Conservation (phyloP, 1,284 basidiomycete genomes). For the Taiwanofungus camphoratus region DNA sequence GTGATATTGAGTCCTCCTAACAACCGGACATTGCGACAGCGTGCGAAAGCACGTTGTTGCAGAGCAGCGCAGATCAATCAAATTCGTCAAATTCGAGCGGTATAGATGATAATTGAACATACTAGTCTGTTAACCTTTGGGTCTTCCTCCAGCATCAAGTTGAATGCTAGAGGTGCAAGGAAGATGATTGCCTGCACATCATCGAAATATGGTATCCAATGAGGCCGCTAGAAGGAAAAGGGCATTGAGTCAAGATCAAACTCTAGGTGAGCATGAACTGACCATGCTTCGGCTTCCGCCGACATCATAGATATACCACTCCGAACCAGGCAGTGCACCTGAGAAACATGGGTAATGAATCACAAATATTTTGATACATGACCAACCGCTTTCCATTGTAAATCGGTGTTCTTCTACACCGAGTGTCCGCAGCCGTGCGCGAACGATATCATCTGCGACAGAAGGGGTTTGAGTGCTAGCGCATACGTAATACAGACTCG, state of each 20-base stretch:
- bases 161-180: conserved; percentile 51
- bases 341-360: conserved; percentile 6
- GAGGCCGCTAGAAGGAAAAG: conserved; percentile 41
- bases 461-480: not conserved
- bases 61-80: not conserved
- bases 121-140: conserved; percentile 49
- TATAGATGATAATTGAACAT: conserved; percentile 9
- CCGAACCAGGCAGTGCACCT: conserved; percentile 33
- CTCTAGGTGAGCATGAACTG: conserved; percentile 8
- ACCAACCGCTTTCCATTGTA: conserved; percentile 43
- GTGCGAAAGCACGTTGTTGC: conserved; percentile 6
- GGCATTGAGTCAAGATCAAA: no score
- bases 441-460: conserved; percentile 48
- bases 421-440: conserved; percentile 54
- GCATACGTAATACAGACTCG: not conserved
- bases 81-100: not conserved
- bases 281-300: conserved; percentile 55
- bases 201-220: conserved; percentile 68
- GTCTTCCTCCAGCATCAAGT: conserved; percentile 58
- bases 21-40: conserved; percentile 5
- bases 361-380: not conserved
- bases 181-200: conserved; percentile 45
- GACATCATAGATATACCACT: conserved; percentile 65
- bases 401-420: conserved; percentile 65
- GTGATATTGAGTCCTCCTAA: conserved; percentile 49